Percentiles rank a stretch among this genome's conserved stretches.
Conservation (phyloP, 1,284 basidiomycete genomes). For the Melampsora larici-populina region DNA sequence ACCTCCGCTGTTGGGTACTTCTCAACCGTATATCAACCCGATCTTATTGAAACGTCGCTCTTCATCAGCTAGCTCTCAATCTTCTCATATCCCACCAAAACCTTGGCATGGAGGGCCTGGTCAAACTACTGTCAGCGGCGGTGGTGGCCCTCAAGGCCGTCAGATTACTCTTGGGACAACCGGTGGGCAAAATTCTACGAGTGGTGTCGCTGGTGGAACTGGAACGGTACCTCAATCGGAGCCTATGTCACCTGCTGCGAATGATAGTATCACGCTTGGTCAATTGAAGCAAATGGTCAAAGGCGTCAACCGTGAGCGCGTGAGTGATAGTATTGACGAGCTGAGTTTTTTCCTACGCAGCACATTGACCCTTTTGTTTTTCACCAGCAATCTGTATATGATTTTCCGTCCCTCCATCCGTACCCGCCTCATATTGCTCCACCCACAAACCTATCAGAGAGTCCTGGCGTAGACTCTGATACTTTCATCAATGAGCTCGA, state of each 20-base stretch:
- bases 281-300: conserved; percentile 71
- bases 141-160: conserved; percentile 23
- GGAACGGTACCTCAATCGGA: no score
- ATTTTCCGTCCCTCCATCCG: conserved; percentile 29
- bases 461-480: conserved; percentile 69
- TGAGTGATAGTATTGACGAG: conserved; percentile 5
- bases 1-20: background rate
- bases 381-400: conserved; percentile 26
- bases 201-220: no score
- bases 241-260: no score
- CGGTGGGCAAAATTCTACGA: background rate
- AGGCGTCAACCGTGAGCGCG: conserved; percentile 9
- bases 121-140: conserved; percentile 34
- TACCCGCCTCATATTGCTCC: conserved; percentile 31
- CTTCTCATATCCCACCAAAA: conserved; percentile 7
- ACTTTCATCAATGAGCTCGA: conserved; percentile 92
- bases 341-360: background rate
- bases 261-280: conserved; percentile 75
- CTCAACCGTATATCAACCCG: conserved; percentile 23
- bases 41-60: conserved; percentile 32
- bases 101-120: conserved; percentile 38
- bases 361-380: background rate
- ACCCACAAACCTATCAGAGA: background rate
- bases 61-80: conserved; percentile 3
- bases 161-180: background rate